Evolutionary conservation across 129 eudicot species (phyloP).

Genomic region (Sambucus nigra): DNA sequence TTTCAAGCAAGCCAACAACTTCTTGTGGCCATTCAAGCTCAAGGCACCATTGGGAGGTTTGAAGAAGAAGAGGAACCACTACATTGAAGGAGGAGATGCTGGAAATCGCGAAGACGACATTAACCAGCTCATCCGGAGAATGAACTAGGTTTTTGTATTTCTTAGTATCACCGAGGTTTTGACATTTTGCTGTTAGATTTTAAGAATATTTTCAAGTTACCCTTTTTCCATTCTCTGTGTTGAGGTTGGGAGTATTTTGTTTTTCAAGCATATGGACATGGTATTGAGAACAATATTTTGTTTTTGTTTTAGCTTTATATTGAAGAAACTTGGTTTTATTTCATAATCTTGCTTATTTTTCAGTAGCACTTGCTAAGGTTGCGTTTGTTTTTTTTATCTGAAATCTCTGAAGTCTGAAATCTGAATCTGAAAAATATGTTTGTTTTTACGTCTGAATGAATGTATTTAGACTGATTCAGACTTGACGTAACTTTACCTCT

Average conservation of each 20-base stretch:
- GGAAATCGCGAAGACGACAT: constrained; percentile 74
- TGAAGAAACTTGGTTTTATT: not conserved
- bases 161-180: not conserved
- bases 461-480: no score
- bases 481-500: no score
- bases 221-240: not conserved
- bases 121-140: constrained; percentile 76
- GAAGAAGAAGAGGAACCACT: constrained; percentile 74
- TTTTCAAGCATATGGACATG: not conserved
- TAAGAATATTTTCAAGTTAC: not conserved
- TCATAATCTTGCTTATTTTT: no score
- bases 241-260: no score
- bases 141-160: constrained; percentile 30
- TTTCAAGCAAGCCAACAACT: constrained; percentile 74
- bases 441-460: no score
- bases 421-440: no score
- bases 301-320: not conserved
- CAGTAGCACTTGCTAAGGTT: no score
- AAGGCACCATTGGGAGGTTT: constrained; percentile 75
- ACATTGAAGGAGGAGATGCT: constrained; percentile 86
- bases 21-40: constrained; percentile 73
- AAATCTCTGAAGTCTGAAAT: no score
- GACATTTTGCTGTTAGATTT: not conserved
- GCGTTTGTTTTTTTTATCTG: no score
- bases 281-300: not conserved